Evolutionary conservation across 2,329 filamentous ascomycete species (phyloP), one percentile per base, ranked within the genome.

Genomic region (Fusarium equiseti): DNA sequence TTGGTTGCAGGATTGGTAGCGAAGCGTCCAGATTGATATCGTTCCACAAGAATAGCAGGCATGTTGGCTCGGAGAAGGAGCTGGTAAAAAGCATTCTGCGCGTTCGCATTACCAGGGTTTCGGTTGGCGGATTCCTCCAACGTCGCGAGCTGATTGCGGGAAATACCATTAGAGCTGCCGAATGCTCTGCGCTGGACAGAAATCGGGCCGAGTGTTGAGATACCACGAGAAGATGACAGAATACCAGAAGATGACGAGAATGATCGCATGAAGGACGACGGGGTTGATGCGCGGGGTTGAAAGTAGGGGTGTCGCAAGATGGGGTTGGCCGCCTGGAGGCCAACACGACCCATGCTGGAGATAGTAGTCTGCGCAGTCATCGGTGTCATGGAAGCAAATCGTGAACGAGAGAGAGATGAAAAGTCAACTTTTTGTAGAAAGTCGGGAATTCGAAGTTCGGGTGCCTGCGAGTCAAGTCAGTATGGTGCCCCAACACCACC

Each of bases 51-150:
- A 69, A 99, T 97, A 54, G 94, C 91, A 20, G 95, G 93, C 92
- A 98, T 95, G 77, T 97, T 96, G 54, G 95, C 94, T 78, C 92
- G 92, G 59, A 98, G 86, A 16, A 99, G 88, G 48, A 95, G 91
- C 78, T 95, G 92, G 79, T 99, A 99, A 80, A 99, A 98, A 18
- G 93, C 91, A 79, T 95, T 96, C 80, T 99, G 96, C 22, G 94
- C 91, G 45, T 92, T 92, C 29, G 94, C 91, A 80, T 94, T 98
- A 64, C 86, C 88, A 3, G 96, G 94, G 76, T 97, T 97, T 80
- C 94, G 92, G 82, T 98, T 99, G 40, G 96, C 97, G 26, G 92
- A 92, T 79, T 95, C 92, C 82, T 99, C 96, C 73, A 95, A 88
- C 72, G 93, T 92, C 35, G 94, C 94, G 35, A 99, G 88, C 60